Conservation (phyloP, 2,329 filamentous ascomycete species). For the Colletotrichum tropicicola region DNA sequence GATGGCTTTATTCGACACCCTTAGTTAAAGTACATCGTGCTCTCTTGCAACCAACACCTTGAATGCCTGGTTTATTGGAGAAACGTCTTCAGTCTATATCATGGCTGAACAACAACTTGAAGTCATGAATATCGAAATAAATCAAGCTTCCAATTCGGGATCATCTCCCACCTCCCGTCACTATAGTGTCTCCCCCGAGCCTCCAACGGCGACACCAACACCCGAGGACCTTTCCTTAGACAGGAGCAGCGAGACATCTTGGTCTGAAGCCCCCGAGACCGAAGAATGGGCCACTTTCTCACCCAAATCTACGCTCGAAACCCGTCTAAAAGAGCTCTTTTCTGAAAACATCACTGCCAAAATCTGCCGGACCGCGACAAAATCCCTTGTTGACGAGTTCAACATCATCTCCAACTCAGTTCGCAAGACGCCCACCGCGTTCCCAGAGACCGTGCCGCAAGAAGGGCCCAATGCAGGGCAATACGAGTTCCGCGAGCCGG, state of each 20-base stretch:
- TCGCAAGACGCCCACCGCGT: conserved; percentile 27
- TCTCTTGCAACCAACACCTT: not conserved
- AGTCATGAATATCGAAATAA: not conserved
- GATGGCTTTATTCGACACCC: not conserved
- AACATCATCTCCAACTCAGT: not conserved
- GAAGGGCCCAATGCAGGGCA: conserved; percentile 35
- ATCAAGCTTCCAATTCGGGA: not conserved
- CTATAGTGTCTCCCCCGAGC: not conserved
- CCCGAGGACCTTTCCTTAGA: not conserved
- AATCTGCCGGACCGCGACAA: conserved; percentile 21
- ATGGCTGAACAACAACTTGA: not conserved
- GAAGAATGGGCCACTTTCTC: not conserved
- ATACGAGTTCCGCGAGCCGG: conserved; percentile 40
- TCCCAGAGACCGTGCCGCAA: conserved; percentile 44
- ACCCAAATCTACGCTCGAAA: not conserved
- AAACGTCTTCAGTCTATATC: not conserved
- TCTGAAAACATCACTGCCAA: conserved; percentile 28
- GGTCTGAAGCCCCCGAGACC: not conserved
- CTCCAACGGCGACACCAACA: not conserved
- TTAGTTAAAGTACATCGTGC: not conserved
- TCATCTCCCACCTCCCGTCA: not conserved
- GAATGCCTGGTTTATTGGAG: not conserved
- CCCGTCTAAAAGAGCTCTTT: conserved; percentile 4
- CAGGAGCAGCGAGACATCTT: conserved; percentile 3
- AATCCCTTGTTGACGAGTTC: conserved; percentile 17